Evolutionary conservation across 2,329 filamentous ascomycete species (phyloP), one percentile per base, ranked within the genome.

Genomic region (Claviceps africana): DNA sequence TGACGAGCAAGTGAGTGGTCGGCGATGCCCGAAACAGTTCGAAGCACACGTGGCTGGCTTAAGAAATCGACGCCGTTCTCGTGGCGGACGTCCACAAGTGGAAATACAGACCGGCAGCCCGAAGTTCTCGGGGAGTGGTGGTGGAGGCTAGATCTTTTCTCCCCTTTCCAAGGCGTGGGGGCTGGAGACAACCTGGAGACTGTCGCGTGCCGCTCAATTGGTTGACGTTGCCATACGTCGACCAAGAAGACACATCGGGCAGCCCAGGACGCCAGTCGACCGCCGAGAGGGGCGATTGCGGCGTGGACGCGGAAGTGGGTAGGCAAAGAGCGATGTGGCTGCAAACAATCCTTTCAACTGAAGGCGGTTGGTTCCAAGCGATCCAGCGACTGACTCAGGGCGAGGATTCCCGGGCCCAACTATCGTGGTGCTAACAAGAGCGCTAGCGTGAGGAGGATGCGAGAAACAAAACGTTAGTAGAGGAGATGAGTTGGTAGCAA

Each of bases 11-110:
- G n/a, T n/a, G 19, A 44, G 28, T 47, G n/a, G 44, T 25, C 19
- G 35, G 40, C 43, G 51, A 49, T 43, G 44, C 44, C 48, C 25
- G 37, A 47, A 51, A 44, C 43, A 44, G 37, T 17, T 51, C n/a
- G 37, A 19, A 37, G 19, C 11, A n/a, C 35, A 47, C 44, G 28
- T 44, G 48, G 44, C 28, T 39, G 17, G 25, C 28, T 50, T 22
- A 15, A 4, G 35, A 47, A 48, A 33, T 37, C 25, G 43, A 42
- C 43, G 48, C 43, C 28, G 28, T 47, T 19, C 52, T 35, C 33
- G 51, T 47, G 51, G 48, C 51, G 31, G 4, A 33, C 25, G 31
- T 37, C 43, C 15, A 43, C 37, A 22, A 19, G 22, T 46, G 35
- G 35, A 33, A 43, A 39, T 5, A 17, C 17, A 25, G 21, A 30